Conservation (phyloP, 257 asterid species). For the Gardenia jasminoides region DNA sequence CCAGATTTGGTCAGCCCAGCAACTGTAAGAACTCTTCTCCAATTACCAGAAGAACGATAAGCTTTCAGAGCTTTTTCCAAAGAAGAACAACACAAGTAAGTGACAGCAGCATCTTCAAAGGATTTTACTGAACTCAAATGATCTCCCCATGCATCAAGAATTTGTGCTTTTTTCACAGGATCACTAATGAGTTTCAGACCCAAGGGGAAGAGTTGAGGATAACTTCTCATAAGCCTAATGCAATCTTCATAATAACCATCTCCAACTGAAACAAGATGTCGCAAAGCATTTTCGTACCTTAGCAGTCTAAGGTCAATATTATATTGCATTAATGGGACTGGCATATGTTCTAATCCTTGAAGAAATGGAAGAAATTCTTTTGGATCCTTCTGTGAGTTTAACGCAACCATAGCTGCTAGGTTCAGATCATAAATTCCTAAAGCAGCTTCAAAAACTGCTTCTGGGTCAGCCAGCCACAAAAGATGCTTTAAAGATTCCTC, state of each 20-base stretch:
- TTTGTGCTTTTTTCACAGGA: slow-evolving; percentile 52
- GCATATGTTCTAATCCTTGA: slow-evolving; percentile 74
- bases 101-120: slow-evolving; percentile 88
- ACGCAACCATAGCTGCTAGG: slow-evolving; percentile 95
- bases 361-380: slow-evolving; percentile 95
- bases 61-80: slow-evolving; percentile 86
- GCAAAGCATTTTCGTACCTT: slow-evolving; percentile 78
- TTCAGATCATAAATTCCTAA: slow-evolving; percentile 94
- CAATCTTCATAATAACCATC: slow-evolving; percentile 70
- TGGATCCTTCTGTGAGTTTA: slow-evolving; percentile 93
- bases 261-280: slow-evolving; percentile 81
- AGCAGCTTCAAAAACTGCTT: slow-evolving; percentile 88
- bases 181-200: slow-evolving; percentile 70
- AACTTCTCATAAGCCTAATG: slow-evolving; percentile 58
- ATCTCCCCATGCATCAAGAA: slow-evolving; percentile 96
- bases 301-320: slow-evolving; percentile 78
- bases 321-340: slow-evolving; percentile 65
- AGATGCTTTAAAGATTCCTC: slow-evolving; percentile 97
- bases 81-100: slow-evolving; percentile 67
- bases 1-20: slow-evolving; percentile 81
- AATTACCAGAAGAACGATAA: slow-evolving; percentile 84
- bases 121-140: slow-evolving; percentile 64
- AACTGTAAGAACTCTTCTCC: slow-evolving; percentile 81
- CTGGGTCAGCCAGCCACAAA: slow-evolving; percentile 83
- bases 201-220: slow-evolving; percentile 79